Evolutionary conservation across 768 basidiomycete species (phyloP).

Genomic region (Lactarius sp.): DNA sequence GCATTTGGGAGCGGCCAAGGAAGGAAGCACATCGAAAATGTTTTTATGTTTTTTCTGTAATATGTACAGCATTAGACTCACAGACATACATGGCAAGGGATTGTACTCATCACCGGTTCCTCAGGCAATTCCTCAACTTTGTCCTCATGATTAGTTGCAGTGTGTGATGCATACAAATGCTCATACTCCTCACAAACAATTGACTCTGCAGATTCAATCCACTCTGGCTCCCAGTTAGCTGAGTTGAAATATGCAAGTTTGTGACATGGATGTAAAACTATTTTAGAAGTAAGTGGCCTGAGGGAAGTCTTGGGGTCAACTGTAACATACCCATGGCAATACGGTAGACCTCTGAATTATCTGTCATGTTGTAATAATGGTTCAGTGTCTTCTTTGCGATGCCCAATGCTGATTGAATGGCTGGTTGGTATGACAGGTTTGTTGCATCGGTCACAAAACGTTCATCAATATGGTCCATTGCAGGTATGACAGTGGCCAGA

Average conservation of each 20-base stretch:
- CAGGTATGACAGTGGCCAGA: slow-evolving; percentile 36
- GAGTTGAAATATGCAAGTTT: slow-evolving; percentile 36
- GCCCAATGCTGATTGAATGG: neutral
- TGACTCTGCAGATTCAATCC: slow-evolving; percentile 30
- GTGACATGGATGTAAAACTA: slow-evolving; percentile 36
- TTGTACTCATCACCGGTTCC: no score
- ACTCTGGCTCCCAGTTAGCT: slow-evolving; percentile 30
- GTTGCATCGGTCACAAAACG: neutral
- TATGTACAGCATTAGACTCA: no score
- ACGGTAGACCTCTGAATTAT: neutral
- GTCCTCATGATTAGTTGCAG: no score
- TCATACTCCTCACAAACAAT: slow-evolving; percentile 28
- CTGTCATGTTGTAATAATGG: neutral
- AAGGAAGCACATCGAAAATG: neutral
- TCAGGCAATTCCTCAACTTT: neutral
- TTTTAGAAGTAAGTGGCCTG: no score
- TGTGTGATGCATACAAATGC: slow-evolving; percentile 5
- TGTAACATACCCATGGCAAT: slow-evolving; percentile 7
- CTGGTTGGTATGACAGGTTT: rapidly evolving
- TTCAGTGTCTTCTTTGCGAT: no score
- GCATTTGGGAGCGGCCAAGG: neutral
- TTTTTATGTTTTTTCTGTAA: no score
- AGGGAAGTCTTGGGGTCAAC: no score
- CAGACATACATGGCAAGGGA: no score
- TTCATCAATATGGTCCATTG: slow-evolving; percentile 36